These are phyloP conservation scores for Pseudozyma hubeiensis DNA, from an alignment of 1,284 basidiomycete species.

Conservation along the genomic window DNA sequence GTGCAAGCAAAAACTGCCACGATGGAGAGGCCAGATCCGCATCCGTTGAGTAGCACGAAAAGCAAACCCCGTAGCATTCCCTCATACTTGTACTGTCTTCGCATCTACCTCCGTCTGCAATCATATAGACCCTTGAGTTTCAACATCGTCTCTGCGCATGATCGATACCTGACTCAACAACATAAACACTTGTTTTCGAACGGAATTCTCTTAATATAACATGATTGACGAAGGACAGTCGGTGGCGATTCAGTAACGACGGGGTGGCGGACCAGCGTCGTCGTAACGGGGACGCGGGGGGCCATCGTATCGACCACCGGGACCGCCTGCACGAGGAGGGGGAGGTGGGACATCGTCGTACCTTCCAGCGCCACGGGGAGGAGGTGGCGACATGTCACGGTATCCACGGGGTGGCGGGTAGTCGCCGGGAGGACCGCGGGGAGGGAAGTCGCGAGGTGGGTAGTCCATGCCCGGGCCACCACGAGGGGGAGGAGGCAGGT, in stretches of 20 bases:
- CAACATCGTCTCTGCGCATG: background rate
- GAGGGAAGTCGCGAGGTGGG: constrained; percentile 52
- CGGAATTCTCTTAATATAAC: constrained; percentile 15
- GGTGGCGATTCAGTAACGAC: constrained; percentile 28
- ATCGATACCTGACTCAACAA: no score
- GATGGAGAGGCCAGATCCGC: constrained; percentile 36
- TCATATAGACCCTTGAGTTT: background rate
- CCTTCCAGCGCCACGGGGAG: constrained; percentile 41
- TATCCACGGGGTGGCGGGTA: constrained; percentile 58
- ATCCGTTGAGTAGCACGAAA: constrained; percentile 12
- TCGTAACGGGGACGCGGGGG: constrained; percentile 47
- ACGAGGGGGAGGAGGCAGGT: constrained; percentile 41
- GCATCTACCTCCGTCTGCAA: background rate
- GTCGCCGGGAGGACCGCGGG: constrained; percentile 53
- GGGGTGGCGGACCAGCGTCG: constrained; percentile 44
- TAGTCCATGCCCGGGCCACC: constrained; percentile 53
- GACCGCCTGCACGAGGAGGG: constrained; percentile 41
- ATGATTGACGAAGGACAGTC: background rate
- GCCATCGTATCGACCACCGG: constrained; percentile 38
- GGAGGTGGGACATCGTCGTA: constrained; percentile 59
- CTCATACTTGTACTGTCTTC: no score
- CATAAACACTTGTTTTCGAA: background rate
- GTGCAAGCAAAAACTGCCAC: constrained; percentile 24
- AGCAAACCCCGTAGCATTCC: no score
- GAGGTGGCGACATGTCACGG: constrained; percentile 49